Conservation (phyloP, 306 rosid genomes). For the Begonia peltatifolia region DNA sequence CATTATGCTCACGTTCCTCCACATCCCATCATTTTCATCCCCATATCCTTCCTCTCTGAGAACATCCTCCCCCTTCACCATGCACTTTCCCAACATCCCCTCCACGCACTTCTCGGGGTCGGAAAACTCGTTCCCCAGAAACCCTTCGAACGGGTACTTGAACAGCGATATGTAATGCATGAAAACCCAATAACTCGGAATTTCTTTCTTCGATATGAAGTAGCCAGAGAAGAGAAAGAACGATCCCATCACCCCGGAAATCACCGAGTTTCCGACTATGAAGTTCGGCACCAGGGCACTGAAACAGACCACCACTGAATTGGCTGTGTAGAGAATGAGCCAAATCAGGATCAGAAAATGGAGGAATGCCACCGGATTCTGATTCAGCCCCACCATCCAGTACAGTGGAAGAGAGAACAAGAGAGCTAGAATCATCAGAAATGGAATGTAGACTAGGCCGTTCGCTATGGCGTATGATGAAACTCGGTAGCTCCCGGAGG, state of each 20-base stretch:
- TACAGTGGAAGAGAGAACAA: conserved; percentile 61
- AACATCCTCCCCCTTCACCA: conserved; percentile 50
- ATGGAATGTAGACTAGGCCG: conserved; percentile 78
- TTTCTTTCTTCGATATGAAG: conserved; percentile 66
- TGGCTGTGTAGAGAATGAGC: conserved; percentile 79
- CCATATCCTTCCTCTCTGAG: conserved; percentile 75
- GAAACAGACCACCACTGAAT: conserved; percentile 89
- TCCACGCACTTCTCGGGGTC: conserved; percentile 72
- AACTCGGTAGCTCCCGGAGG: conserved; percentile 76
- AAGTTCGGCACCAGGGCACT: conserved; percentile 88
- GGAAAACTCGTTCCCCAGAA: conserved; percentile 79
- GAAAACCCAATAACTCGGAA: conserved; percentile 76
- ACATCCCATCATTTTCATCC: conserved; percentile 47
- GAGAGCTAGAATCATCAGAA: conserved; percentile 72
- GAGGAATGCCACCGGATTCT: conserved; percentile 43
- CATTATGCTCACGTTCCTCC: conserved; percentile 71
- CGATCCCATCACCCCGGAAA: conserved; percentile 82
- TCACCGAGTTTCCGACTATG: conserved; percentile 83
- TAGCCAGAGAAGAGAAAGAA: conserved; percentile 91
- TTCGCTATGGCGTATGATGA: conserved; percentile 87
- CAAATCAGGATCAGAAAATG: conserved; percentile 69
- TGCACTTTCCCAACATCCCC: conserved; percentile 54
- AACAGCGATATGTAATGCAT: conserved; percentile 84
- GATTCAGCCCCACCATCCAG: conserved; percentile 82
- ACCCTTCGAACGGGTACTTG: conserved; percentile 95